Base-by-base conservation (phyloP, 768 basidiomycete genomes). In the Hygrophoropsis aurantiaca region DNA sequence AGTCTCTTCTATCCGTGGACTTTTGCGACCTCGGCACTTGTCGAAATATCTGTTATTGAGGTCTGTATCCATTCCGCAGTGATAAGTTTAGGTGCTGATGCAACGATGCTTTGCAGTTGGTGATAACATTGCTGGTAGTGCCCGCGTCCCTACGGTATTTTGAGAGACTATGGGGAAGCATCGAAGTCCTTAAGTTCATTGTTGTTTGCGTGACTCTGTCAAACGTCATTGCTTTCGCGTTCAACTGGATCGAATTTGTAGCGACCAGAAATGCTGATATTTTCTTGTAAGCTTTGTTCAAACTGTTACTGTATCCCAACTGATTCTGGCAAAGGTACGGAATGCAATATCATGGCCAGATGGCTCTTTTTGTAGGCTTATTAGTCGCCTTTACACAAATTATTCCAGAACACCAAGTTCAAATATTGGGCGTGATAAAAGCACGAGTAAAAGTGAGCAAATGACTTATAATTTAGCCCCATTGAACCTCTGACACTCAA, bases 331-430 rank as follows among this genome's bases (percentile, higher is more conserved):
- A 5, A 40, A 97, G 95, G 36, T 91, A 87, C 67, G 90, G 85
- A 30, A 87, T 90, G 79, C 74, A 80, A 37, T 97, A 95, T 62
- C 92, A 90, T 58, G 97, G 97, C 35, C 87, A 94, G 67, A 92
- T 89, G 79, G 88, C 91, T 5, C 74, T 99, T 16, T 91, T 97
- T 59, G 85, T 85, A 42, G 87, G 85, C 2, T 74, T 94, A 51
- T 74, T 99, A 27, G 97, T 99, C 45, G 95, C 94, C 5, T 97
- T 97, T 69, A 98, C 94, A 3, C 97, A 99, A 66, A 69, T 97
- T 45, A 98, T 98, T 56, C 95, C 95, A 25, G 97, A 99, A 67
- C 94, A 99, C 59, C 95, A 98, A 68, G 85, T 99, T 11, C 97
- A 98, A 65, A 60, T 98, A 15, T 74, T 98, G 49, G 93, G 94